phyloP scores from a whole-genome alignment of 106 monocot genomes.

The Vanilla planifolia region DNA sequence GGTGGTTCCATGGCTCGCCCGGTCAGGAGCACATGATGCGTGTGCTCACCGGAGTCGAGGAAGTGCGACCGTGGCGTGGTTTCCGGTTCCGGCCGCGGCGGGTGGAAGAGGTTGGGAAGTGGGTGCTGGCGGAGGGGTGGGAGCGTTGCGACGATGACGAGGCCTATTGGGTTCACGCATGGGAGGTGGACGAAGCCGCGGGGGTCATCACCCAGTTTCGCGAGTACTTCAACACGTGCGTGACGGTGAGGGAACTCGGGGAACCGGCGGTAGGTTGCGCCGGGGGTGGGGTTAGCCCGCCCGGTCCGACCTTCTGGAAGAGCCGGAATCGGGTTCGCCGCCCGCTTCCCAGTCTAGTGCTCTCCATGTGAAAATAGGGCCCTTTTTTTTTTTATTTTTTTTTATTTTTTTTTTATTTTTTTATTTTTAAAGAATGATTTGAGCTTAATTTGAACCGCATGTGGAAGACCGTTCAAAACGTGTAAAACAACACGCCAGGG shows the following conservation, averaged over 20 bases:
- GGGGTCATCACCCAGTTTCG: slow-evolving; percentile 37
- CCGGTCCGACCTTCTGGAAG: slow-evolving; percentile 11
- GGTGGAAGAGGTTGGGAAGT: slow-evolving; percentile 17
- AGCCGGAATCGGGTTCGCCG: slow-evolving; percentile 12
- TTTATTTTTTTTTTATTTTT: no score
- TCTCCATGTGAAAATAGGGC: slow-evolving; percentile 15
- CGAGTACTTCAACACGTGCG: slow-evolving; percentile 42
- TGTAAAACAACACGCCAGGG: no score
- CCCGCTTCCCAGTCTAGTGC: slow-evolving; percentile 19
- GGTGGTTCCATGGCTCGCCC: slow-evolving; percentile 50
- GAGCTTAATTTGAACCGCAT: no score
- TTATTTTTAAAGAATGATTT: no score
- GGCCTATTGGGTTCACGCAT: slow-evolving; percentile 50
- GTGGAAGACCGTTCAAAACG: no score
- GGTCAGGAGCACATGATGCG: slow-evolving; percentile 37
- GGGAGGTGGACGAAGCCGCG: slow-evolving; percentile 29
- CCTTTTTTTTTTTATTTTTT: no score
- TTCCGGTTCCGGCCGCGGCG: slow-evolving; percentile 28
- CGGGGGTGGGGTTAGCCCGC: background rate
- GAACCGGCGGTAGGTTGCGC: background rate
- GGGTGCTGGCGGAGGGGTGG: slow-evolving; percentile 46
- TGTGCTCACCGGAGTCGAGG: slow-evolving; percentile 22
- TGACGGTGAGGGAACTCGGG: slow-evolving; percentile 26
- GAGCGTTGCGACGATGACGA: slow-evolving; percentile 7
- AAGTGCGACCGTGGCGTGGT: background rate